A percentile compares a stretch with the other conserved stretches of the same genome.
Evolutionary conservation across 2,329 filamentous ascomycete genomes (phyloP).

Genomic region (Fulvia fulva): DNA sequence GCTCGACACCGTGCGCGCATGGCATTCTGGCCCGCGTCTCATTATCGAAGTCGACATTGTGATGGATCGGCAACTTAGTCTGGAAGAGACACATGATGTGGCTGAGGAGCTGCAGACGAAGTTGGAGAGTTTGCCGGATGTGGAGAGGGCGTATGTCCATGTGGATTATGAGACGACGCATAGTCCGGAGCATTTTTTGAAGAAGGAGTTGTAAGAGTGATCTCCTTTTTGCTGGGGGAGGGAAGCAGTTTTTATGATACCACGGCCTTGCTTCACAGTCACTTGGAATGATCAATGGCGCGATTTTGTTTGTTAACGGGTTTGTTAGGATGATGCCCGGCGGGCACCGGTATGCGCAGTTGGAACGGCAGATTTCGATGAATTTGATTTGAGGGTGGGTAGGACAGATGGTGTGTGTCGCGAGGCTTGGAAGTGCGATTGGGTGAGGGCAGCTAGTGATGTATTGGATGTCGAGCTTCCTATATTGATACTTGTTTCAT

Average conservation of each 20-base stretch:
- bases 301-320: neutral
- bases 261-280: neutral
- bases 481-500: neutral
- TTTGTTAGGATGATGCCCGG: neutral
- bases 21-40: constrained; percentile 81
- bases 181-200: constrained; percentile 77
- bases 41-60: constrained; percentile 96
- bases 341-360: neutral
- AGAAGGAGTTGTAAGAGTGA: constrained; percentile 55
- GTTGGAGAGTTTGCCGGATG: constrained; percentile 83
- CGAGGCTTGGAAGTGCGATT: neutral
- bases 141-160: constrained; percentile 93
- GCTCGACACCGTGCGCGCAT: constrained; percentile 93
- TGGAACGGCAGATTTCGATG: neutral
- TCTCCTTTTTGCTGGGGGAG: neutral
- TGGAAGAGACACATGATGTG: constrained; percentile 82
- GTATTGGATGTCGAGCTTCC: neutral
- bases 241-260: neutral
- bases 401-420: neutral
- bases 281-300: neutral
- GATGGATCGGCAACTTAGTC: constrained; percentile 71
- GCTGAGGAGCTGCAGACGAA: constrained; percentile 93
- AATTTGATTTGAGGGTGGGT: neutral
- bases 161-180: constrained; percentile 97
- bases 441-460: neutral